These are phyloP conservation scores for Megacollybia marginata DNA, from an alignment of 768 basidiomycete species.

Conservation along the genomic window DNA sequence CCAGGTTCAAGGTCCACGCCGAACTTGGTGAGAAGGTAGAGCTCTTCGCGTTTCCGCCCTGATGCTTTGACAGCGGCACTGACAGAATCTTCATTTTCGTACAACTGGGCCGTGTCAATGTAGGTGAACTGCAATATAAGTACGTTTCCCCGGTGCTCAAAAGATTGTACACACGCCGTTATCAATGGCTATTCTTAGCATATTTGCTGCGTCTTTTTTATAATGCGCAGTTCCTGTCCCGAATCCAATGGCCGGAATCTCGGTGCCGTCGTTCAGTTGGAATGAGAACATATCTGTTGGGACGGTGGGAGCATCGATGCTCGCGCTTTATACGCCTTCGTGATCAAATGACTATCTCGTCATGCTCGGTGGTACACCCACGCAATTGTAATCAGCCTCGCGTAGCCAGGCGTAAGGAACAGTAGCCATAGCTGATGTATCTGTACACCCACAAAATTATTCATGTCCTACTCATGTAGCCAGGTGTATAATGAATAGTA, in stretches of 20 bases:
- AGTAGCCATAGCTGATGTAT: too few relatives aligned
- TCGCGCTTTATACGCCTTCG: too few relatives aligned
- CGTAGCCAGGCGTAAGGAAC: too few relatives aligned
- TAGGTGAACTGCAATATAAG: slow-evolving; percentile 18
- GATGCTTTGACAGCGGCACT: slow-evolving; percentile 12
- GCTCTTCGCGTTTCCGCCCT: slow-evolving; percentile 25
- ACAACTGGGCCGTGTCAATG: slow-evolving; percentile 33
- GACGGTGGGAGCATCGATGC: neutral
- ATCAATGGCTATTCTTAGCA: slow-evolving; percentile 40
- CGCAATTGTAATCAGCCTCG: too few relatives aligned
- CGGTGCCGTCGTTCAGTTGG: slow-evolving; percentile 48
- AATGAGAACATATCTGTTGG: neutral
- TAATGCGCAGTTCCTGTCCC: slow-evolving; percentile 55
- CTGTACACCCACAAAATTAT: too few relatives aligned
- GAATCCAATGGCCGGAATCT: slow-evolving; percentile 51
- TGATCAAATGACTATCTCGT: too few relatives aligned
- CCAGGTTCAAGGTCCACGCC: slow-evolving; percentile 17
- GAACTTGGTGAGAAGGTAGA: slow-evolving; percentile 41
- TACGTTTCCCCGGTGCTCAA: neutral
- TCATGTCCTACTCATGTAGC: too few relatives aligned
- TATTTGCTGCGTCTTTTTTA: slow-evolving; percentile 31
- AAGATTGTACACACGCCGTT: slow-evolving; percentile 27
- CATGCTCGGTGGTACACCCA: too few relatives aligned
- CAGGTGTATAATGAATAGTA: too few relatives aligned
- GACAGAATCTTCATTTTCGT: slow-evolving; percentile 4